A percentile compares a stretch with the other conserved stretches of the same genome.
phyloP scores from a whole-genome alignment of 129 eudicot species.

The Lonicera japonica region DNA sequence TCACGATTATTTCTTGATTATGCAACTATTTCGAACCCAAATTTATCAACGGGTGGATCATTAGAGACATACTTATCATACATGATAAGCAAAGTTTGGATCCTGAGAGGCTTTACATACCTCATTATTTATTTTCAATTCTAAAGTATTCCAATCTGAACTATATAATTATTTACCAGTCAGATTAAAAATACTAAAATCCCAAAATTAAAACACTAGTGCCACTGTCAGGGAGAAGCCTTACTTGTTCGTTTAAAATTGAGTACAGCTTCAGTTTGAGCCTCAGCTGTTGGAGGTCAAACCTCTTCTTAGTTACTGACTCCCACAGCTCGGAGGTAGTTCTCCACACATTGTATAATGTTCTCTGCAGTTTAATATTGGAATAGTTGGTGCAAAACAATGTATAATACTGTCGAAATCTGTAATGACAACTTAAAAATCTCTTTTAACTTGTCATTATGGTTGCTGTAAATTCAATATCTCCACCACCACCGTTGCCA shows the following conservation, averaged over 20 bases:
- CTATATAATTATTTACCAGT: too few species aligned
- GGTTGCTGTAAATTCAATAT: background rate
- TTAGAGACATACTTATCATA: too few species aligned
- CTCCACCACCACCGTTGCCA: background rate
- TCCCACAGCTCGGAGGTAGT: conserved; percentile 50
- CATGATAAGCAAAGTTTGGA: too few species aligned
- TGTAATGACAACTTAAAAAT: background rate
- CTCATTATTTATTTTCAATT: too few species aligned
- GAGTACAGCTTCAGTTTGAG: conserved; percentile 57
- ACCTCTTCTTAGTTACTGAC: conserved; percentile 54
- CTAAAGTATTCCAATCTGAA: too few species aligned
- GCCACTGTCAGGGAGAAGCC: conserved; percentile 7
- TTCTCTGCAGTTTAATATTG: conserved; percentile 42
- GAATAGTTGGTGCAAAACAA: background rate
- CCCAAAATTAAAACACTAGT: too few species aligned
- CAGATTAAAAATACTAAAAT: too few species aligned
- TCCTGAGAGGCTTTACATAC: too few species aligned
- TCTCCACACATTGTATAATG: conserved; percentile 61
- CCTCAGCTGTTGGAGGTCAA: conserved; percentile 47
- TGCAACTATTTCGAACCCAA: too few species aligned
- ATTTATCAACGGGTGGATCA: too few species aligned
- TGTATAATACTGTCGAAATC: background rate
- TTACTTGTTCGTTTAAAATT: conserved; percentile 65
- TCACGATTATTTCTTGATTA: too few species aligned
- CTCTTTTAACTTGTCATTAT: background rate